Evolutionary conservation across 768 basidiomycete genomes (phyloP), one percentile per base, ranked within the genome.

Genomic region (Punctularia strigosozonata): DNA sequence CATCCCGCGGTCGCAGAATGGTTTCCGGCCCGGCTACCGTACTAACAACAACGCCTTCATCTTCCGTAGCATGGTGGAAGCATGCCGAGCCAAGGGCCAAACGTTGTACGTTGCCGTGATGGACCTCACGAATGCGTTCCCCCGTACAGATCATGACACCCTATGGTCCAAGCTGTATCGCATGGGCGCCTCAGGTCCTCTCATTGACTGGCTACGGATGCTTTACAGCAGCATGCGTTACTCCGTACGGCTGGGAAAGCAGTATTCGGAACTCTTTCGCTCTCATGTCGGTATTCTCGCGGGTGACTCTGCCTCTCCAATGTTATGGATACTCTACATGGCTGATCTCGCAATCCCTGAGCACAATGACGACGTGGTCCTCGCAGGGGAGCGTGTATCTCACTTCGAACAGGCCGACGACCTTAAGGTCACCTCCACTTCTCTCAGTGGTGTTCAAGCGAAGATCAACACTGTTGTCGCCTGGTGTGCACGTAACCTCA

Each of bases 121-220:
- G 0, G 53, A 56, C 40, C 41, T 56, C 2, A 55, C 42, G 10
- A 62, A 63, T 49, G 59, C 60, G 7, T 63, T 62, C 41, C 62
- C 62, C 0, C 61, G 54, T 1, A 52, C 52, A 2, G 51, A 63
- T 30, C 48, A 52, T 17, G 40, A 55, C 4, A 53, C 56, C 0
- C 46, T 62, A 1, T 62, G 60, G 59, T n/a, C 49, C 1, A 60
- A 61, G 35, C 46, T 61, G 2, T 26, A 23, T 23, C 14, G 21
- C 2, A 23, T 32, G 20, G 59, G 61, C 3, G 31, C 41, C 7
- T 20, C 30, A 4, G 50, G 48, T 17, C 43, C 39, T 1, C 5
- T 47, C n/a, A 15, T 43, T 37, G 44, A 46, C 42, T 43, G 41
- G 41, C 31, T 46, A 2, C 41, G 44, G 20, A 33, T 43, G 30